phyloP scores from a whole-genome alignment of 441 rosid species.

The Erodium texanum region DNA sequence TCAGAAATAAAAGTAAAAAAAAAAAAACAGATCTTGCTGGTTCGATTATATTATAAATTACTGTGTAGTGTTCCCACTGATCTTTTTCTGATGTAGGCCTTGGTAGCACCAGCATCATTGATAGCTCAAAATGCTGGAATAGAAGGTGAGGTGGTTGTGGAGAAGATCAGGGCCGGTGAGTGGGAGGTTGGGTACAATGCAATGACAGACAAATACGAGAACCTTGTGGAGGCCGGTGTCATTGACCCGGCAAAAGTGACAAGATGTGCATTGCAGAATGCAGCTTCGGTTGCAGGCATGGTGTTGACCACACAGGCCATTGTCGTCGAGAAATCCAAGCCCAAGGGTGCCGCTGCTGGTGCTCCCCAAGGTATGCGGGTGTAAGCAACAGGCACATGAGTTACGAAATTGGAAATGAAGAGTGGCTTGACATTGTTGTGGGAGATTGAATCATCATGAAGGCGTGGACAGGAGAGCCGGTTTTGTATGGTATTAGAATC shows the following conservation, averaged over 20 bases:
- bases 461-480: background rate
- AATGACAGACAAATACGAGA: constrained; percentile 74
- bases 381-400: background rate
- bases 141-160: constrained; percentile 90
- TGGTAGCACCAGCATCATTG: constrained; percentile 71
- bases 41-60: no score
- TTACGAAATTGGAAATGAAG: no score
- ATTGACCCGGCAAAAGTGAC: constrained; percentile 95
- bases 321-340: constrained; percentile 78
- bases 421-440: no score
- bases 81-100: constrained; percentile 35
- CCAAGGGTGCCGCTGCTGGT: constrained; percentile 49
- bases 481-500: background rate
- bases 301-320: constrained; percentile 92
- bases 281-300: constrained; percentile 95
- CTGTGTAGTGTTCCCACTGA: no score
- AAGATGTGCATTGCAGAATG: constrained; percentile 81
- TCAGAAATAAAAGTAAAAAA: no score
- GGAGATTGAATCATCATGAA: background rate
- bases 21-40: no score
- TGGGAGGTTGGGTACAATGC: constrained; percentile 98
- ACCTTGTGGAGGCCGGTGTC: constrained; percentile 75
- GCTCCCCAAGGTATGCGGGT: background rate
- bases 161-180: constrained; percentile 54
- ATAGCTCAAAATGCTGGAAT: constrained; percentile 92